Evolutionary conservation across 345 rosid genomes (phyloP), one percentile per base, ranked within the genome.

Genomic region (Litchi chinensis): DNA sequence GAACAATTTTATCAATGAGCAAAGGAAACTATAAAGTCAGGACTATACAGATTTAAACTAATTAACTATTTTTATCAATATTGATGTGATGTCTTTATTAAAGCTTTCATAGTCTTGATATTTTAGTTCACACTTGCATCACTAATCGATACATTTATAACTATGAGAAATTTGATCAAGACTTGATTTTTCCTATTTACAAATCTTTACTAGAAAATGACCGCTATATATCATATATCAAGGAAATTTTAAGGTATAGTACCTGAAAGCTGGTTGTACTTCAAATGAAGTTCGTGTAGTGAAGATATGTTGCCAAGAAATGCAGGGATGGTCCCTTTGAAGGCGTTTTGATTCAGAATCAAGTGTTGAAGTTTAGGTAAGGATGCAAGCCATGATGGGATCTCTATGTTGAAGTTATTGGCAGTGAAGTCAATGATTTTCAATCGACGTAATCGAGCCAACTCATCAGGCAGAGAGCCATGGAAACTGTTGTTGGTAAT

Each of bases 401-500:
- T 39, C 52, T 68, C 26, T n/a, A 54, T 59, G 1, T 28, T 40
- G 16, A 77, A 43, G 13, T 15, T 24, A 18, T 77, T 77, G 40
- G 8, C 13, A 6, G 39, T 65, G 5, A 77, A 46, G 22, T 68
- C 32, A 13, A 77, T 41, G 43, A 6, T 13, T 59, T 71, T 43
- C 28, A 71, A 21, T n/a, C 72, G 22, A 5, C 11, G 40, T 21
- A 76, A 52, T 10, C 50, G 66, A 56, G 65, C 57, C 40, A 80
- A 24, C 56, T 75, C 76, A 11, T 43, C n/a, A 1, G 83, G 83
- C 4, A 76, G 41, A 15, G 28, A 10, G 48, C 76, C 79, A 43
- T 56, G 59, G 48, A 80, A 50, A 28, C 66, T 64, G 79, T 76
- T 76, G 71, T 63, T 52, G 18, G 44, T 37, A 28, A 76, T 54